Conservation (phyloP, 306 rosid species). For the Dryas drummondii region DNA sequence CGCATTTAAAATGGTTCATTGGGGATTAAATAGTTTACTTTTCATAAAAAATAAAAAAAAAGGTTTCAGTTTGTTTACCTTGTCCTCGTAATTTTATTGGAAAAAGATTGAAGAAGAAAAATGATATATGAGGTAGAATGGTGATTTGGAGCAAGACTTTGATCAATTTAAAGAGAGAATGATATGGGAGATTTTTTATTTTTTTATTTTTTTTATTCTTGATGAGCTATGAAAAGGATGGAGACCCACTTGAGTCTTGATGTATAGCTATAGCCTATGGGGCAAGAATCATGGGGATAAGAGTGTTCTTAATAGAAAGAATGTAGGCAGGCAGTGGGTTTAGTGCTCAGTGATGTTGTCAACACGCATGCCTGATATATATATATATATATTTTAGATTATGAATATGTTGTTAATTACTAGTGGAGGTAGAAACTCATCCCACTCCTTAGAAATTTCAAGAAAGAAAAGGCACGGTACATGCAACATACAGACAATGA, state of each 20-base stretch:
- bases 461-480: neutral
- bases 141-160: conserved; percentile 11
- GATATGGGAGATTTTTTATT: neutral
- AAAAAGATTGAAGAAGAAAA: neutral
- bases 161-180: conserved; percentile 1
- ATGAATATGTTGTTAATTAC: neutral
- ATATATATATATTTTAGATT: neutral
- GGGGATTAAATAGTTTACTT: no score
- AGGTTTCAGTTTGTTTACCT: no score
- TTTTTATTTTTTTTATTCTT: neutral
- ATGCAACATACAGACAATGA: neutral
- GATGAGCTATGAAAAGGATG: conserved; percentile 27
- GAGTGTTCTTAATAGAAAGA: neutral
- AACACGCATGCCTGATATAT: conserved; percentile 33
- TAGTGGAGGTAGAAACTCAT: conserved; percentile 24
- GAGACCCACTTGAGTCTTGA: conserved; percentile 22
- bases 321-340: conserved; percentile 2
- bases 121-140: neutral
- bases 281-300: conserved; percentile 12
- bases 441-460: neutral
- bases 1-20: no score
- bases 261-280: neutral
- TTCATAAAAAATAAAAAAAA: no score
- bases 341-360: conserved; percentile 38
- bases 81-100: no score